A percentile compares a stretch with the other conserved stretches of the same genome.
These are phyloP conservation scores for Penicillium bovifimosum DNA, from an alignment of 495 filamentous ascomycete species.

Conservation along the genomic window DNA sequence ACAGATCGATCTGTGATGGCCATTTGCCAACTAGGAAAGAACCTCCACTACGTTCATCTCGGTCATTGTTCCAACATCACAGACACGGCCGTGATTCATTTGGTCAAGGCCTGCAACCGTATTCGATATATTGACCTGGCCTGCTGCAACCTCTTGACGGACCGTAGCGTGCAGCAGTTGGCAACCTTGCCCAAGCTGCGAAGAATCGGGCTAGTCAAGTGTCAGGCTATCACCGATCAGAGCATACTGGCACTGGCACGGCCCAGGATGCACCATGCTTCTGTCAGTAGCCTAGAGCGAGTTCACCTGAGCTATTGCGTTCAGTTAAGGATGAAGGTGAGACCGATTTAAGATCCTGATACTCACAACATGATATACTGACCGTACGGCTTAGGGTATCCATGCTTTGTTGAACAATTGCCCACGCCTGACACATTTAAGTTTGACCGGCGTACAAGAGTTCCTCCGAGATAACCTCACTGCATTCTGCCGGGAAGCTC, in stretches of 20 bases:
- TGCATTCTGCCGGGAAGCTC: constrained; percentile 79
- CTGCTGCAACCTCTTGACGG: constrained; percentile 87
- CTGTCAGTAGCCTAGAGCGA: constrained; percentile 67
- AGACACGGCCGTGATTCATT: constrained; percentile 72
- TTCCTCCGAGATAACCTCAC: constrained; percentile 71
- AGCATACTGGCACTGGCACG: constrained; percentile 81
- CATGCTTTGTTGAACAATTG: constrained; percentile 84
- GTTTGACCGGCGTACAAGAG: constrained; percentile 87
- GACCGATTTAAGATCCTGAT: constrained; percentile 19
- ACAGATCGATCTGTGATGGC: constrained; percentile 84
- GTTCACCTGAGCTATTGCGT: constrained; percentile 97
- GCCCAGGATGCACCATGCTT: constrained; percentile 46
- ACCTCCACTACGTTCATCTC: constrained; percentile 91
- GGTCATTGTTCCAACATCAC: constrained; percentile 92
- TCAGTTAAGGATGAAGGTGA: constrained; percentile 70
- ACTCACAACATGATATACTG: constrained; percentile 7
- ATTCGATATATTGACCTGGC: constrained; percentile 97
- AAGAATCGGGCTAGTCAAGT: constrained; percentile 93
- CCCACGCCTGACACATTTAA: constrained; percentile 87
- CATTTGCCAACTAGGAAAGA: constrained; percentile 87
- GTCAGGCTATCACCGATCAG: constrained; percentile 76
- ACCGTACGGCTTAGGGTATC: constrained; percentile 64
- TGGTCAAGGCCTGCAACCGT: constrained; percentile 82
- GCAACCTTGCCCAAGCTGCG: constrained; percentile 87
- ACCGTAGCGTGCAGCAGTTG: constrained; percentile 76